These are phyloP conservation scores for Mucor circinelloides DNA, from an alignment of 371 early-diverging fungal genomes.

Conservation along the genomic window DNA sequence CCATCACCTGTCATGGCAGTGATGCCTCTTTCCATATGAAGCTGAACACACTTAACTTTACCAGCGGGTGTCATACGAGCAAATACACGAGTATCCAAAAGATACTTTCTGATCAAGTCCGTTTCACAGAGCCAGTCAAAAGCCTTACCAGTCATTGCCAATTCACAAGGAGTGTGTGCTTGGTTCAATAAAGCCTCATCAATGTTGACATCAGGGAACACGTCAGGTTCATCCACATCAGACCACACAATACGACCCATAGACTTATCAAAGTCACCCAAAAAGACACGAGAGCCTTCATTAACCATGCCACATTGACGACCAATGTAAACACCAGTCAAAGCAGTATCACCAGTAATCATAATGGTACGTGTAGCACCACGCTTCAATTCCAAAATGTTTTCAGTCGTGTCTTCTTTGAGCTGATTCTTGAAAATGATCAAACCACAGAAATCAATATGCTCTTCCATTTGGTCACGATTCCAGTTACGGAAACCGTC, in stretches of 20 bases:
- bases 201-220: slow-evolving; percentile 35
- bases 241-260: slow-evolving; percentile 47
- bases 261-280: slow-evolving; percentile 51
- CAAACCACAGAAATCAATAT: slow-evolving; percentile 69
- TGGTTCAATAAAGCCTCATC: slow-evolving; percentile 36
- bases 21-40: slow-evolving; percentile 75
- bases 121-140: slow-evolving; percentile 54
- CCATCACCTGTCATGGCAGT: slow-evolving; percentile 96
- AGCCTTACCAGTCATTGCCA: slow-evolving; percentile 76
- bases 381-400: slow-evolving; percentile 72
- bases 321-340: slow-evolving; percentile 89
- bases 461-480: slow-evolving; percentile 75
- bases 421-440: slow-evolving; percentile 88
- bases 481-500: slow-evolving; percentile 46
- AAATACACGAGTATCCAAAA: slow-evolving; percentile 68
- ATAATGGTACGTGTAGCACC: slow-evolving; percentile 84
- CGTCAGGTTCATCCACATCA: slow-evolving; percentile 54
- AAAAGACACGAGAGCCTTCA: slow-evolving; percentile 34
- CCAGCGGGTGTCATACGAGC: slow-evolving; percentile 80
- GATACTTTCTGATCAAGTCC: slow-evolving; percentile 50
- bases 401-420: slow-evolving; percentile 76
- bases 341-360: slow-evolving; percentile 93
- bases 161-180: slow-evolving; percentile 50
- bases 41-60: slow-evolving; percentile 72
- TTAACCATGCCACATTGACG: slow-evolving; percentile 75